These are phyloP conservation scores for Chaetomidium leptoderma DNA, from an alignment of 495 filamentous ascomycete genomes.

Conservation along the genomic window DNA sequence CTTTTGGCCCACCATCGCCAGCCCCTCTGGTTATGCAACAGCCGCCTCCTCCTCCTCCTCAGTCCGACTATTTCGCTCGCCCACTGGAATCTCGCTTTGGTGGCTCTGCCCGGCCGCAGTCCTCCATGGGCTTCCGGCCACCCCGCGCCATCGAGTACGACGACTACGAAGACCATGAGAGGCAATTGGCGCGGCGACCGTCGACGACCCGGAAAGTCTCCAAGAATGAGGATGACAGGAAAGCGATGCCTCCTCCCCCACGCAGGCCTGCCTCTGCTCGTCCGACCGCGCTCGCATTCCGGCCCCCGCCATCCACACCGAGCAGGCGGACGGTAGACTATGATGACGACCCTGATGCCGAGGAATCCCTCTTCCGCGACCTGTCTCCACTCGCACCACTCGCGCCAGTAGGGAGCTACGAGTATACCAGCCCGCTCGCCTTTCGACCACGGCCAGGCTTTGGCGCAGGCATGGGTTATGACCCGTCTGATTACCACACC, in stretches of 20 bases:
- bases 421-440: constrained; percentile 18
- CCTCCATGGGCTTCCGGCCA: constrained; percentile 41
- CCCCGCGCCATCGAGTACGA: constrained; percentile 31
- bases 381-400: constrained; percentile 24
- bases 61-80: constrained; percentile 31
- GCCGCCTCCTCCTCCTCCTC: constrained; percentile 14
- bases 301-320: constrained; percentile 34
- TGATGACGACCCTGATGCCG: constrained; percentile 31
- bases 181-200: constrained; percentile 33
- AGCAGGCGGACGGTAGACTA: constrained; percentile 33
- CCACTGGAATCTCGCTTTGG: constrained; percentile 38
- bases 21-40: constrained; percentile 20
- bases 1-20: constrained; percentile 14
- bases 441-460: constrained; percentile 22
- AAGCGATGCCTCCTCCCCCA: constrained; percentile 38
- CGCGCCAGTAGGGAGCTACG: too few relatives aligned
- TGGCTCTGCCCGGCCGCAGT: constrained; percentile 36
- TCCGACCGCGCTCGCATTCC: constrained; percentile 32
- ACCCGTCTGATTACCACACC: constrained; percentile 24
- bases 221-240: constrained; percentile 37
- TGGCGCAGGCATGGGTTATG: constrained; percentile 24
- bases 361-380: constrained; percentile 32
- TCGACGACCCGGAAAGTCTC: constrained; percentile 37
- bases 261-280: constrained; percentile 40
- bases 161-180: constrained; percentile 30